Conservation (phyloP, 805 yeast species). For the Barnettozyma siamensis region DNA sequence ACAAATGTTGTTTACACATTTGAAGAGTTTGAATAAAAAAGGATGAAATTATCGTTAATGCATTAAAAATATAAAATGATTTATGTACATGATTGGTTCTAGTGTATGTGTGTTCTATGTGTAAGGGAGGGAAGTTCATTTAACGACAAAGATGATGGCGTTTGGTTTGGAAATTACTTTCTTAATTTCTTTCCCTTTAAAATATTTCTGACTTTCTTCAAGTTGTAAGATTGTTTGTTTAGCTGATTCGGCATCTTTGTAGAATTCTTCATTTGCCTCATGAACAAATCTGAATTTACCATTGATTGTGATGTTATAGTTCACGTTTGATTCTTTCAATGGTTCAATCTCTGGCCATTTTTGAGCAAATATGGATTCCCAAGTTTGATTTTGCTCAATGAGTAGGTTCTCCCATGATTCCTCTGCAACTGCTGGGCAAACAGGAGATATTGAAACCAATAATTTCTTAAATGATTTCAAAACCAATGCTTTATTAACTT, state of each 20-base stretch:
- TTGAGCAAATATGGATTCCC: slow-evolving; percentile 48
- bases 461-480: slow-evolving; percentile 47
- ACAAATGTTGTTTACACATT: slow-evolving; percentile 45
- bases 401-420: slow-evolving; percentile 64
- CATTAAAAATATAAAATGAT: background rate
- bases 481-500: slow-evolving; percentile 36
- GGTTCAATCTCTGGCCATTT: slow-evolving; percentile 59
- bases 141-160: slow-evolving; percentile 21
- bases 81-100: background rate
- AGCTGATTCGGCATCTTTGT: slow-evolving; percentile 33
- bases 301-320: slow-evolving; percentile 62
- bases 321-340: slow-evolving; percentile 30
- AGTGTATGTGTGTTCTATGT: too few species aligned
- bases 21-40: slow-evolving; percentile 40
- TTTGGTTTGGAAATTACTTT: slow-evolving; percentile 50
- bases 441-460: slow-evolving; percentile 66
- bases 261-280: slow-evolving; percentile 31
- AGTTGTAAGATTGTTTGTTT: slow-evolving; percentile 27
- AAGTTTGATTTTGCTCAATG: slow-evolving; percentile 21
- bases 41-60: slow-evolving; percentile 2
- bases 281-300: slow-evolving; percentile 59
- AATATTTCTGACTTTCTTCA: slow-evolving; percentile 36
- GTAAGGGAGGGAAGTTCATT: background rate
- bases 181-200: slow-evolving; percentile 36
- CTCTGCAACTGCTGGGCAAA: slow-evolving; percentile 76